Evolutionary conservation across 371 early-diverging fungal species (phyloP), one percentile per base, ranked within the genome.

Genomic region (Massospora cicadina): DNA sequence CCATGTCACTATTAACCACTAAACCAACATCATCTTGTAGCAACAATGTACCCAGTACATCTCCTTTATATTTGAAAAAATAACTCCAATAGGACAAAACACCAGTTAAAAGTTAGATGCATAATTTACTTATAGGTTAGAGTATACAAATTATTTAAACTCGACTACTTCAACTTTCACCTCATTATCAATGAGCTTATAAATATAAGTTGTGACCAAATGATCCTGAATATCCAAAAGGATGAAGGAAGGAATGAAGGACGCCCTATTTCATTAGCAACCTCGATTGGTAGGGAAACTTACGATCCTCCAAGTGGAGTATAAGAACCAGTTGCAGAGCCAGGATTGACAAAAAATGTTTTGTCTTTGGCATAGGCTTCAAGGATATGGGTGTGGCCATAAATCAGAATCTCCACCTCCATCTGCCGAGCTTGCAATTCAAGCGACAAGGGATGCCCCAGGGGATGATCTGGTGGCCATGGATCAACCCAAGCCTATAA

Each of bases 91-190:
- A n/a, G n/a, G n/a, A n/a, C n/a, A n/a, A n/a, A n/a, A n/a, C n/a
- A n/a, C n/a, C n/a, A n/a, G n/a, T n/a, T n/a, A n/a, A n/a, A n/a
- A n/a, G n/a, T n/a, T n/a, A n/a, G n/a, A n/a, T n/a, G n/a, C n/a
- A n/a, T n/a, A n/a, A n/a, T n/a, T n/a, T n/a, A n/a, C n/a, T n/a
- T n/a, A n/a, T n/a, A n/a, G n/a, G n/a, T n/a, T n/a, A 27, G 29
- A 65, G 43, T 25, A 53, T 5, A 28, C 27, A 27, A 33, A 30
- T 68, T 87, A 87, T 65, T 79, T 81, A 68, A 86, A 94, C 66
- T 93, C 93, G 65, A 91, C 75, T 69, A 90, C 88, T 67, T 93
- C 95, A 13, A 95, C 93, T 69, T 89, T 89, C 54, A 94, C 92
- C 63, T 93, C 92, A 58, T 84, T 87, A 60, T 89, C 83, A 24